These are phyloP conservation scores for Phytophthora hybrid DNA, from an alignment of 352 stramenopile species.

Conservation along the genomic window DNA sequence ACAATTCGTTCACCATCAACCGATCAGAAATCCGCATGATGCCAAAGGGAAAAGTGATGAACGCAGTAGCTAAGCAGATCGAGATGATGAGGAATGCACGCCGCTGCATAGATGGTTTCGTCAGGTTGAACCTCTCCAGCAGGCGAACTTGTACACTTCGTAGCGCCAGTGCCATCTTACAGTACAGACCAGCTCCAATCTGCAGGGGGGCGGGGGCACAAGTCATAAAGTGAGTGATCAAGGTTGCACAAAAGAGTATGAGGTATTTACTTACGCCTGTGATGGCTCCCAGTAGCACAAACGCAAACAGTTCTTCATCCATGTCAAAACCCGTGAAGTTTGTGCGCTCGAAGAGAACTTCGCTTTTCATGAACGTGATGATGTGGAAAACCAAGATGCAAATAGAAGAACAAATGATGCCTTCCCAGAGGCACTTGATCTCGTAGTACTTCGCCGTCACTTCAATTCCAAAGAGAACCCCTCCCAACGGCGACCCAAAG, in stretches of 20 bases:
- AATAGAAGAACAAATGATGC: constrained; percentile 81
- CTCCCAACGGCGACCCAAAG: constrained; percentile 81
- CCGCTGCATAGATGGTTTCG: constrained; percentile 60
- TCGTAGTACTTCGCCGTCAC: constrained; percentile 86
- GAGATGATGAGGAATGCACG: constrained; percentile 66
- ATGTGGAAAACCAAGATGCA: constrained; percentile 84
- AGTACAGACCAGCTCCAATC: constrained; percentile 75
- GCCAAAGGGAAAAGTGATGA: constrained; percentile 73
- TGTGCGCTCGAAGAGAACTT: constrained; percentile 82
- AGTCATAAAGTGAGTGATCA: not conserved
- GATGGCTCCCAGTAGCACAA: constrained; percentile 69
- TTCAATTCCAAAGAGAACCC: constrained; percentile 85
- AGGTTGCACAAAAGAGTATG: not conserved
- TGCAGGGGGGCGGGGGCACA: too few species aligned
- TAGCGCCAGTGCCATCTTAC: constrained; percentile 55
- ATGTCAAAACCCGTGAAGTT: constrained; percentile 83
- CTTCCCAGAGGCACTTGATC: constrained; percentile 87
- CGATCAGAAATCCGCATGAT: constrained; percentile 82
- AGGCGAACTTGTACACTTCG: constrained; percentile 61
- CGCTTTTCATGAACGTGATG: constrained; percentile 75
- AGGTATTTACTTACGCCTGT: constrained; percentile 60
- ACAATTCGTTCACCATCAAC: constrained; percentile 80
- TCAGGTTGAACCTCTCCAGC: constrained; percentile 59
- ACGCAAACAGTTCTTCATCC: constrained; percentile 81
- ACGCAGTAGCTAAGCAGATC: constrained; percentile 63